These are phyloP conservation scores for Symbiotaphrina buchneri DNA, from an alignment of 495 filamentous ascomycete genomes.

Conservation along the genomic window DNA sequence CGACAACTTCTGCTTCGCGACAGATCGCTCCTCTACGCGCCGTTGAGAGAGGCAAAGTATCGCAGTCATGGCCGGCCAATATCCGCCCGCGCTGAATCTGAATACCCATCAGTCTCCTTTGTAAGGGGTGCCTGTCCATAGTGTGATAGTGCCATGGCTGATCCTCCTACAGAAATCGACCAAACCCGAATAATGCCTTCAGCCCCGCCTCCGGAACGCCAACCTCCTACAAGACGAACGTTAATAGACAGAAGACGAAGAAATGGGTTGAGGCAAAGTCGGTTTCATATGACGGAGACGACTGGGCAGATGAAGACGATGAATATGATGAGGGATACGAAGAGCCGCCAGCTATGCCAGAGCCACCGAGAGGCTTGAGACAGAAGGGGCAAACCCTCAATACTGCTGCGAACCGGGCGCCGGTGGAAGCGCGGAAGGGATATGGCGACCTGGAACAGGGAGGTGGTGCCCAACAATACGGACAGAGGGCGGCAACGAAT, in stretches of 20 bases:
- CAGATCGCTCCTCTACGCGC: no score
- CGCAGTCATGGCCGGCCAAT: no score
- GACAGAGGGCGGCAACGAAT: slow-evolving; percentile 1
- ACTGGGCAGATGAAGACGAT: slow-evolving; percentile 78
- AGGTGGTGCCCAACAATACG: not conserved
- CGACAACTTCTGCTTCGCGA: no score
- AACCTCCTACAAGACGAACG: slow-evolving; percentile 50
- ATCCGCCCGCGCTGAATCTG: no score
- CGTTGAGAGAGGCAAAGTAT: no score
- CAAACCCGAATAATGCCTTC: slow-evolving; percentile 8
- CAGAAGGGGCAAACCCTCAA: slow-evolving; percentile 17
- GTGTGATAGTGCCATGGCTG: slow-evolving; percentile 1
- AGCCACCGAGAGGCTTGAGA: slow-evolving; percentile 17
- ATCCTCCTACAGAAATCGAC: slow-evolving; percentile 10
- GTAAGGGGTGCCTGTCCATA: slow-evolving; percentile 6
- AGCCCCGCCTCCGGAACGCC: slow-evolving; percentile 15
- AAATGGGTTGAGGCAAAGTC: slow-evolving; percentile 88
- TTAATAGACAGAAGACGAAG: slow-evolving; percentile 76
- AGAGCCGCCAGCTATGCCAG: slow-evolving; percentile 21
- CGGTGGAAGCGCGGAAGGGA: slow-evolving; percentile 3
- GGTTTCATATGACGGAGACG: slow-evolving; percentile 75
- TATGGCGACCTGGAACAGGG: slow-evolving; percentile 8
- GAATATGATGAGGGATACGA: slow-evolving; percentile 34
- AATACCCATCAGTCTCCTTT: slow-evolving; percentile 10
- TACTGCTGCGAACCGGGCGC: slow-evolving; percentile 6